phyloP scores from a whole-genome alignment of 345 rosid genomes.

The Chamaenerion angustifolium region DNA sequence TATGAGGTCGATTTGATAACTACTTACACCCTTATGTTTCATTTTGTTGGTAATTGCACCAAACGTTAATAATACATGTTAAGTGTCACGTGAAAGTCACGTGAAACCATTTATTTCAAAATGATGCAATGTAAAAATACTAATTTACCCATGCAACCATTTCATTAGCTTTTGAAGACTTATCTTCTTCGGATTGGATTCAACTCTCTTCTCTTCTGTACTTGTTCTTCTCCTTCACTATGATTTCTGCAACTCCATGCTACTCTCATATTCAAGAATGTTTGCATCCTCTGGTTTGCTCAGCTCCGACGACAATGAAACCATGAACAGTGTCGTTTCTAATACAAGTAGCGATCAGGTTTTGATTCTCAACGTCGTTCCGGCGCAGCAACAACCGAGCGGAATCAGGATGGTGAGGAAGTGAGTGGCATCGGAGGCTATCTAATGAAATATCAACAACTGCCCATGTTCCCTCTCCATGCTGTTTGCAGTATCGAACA shows the following conservation, averaged over 20 bases:
- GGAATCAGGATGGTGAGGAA: slow-evolving; percentile 50
- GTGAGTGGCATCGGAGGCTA: slow-evolving; percentile 68
- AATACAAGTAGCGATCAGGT: neutral
- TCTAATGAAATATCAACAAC: slow-evolving; percentile 93
- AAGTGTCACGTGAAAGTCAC: too few relatives aligned
- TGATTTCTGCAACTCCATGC: neutral
- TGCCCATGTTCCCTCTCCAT: too few relatives aligned
- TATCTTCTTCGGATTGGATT: slow-evolving; percentile 18
- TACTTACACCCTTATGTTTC: too few relatives aligned
- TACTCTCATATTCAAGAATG: neutral
- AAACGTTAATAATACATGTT: too few relatives aligned
- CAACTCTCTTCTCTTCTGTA: too few relatives aligned
- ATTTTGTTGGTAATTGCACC: too few relatives aligned
- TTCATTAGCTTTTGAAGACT: too few relatives aligned
- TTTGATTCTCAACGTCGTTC: neutral
- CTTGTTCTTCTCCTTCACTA: neutral
- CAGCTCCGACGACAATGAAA: slow-evolving; percentile 1
- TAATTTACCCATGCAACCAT: too few relatives aligned
- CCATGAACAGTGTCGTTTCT: neutral
- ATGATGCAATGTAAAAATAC: too few relatives aligned
- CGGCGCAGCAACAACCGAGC: neutral
- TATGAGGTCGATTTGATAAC: too few relatives aligned
- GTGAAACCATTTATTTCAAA: too few relatives aligned
- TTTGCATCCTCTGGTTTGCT: slow-evolving; percentile 4
- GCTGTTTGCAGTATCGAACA: too few relatives aligned